Evolutionary conservation across 140 eudicot species (phyloP).

Genomic region (Senecio squalidus): DNA sequence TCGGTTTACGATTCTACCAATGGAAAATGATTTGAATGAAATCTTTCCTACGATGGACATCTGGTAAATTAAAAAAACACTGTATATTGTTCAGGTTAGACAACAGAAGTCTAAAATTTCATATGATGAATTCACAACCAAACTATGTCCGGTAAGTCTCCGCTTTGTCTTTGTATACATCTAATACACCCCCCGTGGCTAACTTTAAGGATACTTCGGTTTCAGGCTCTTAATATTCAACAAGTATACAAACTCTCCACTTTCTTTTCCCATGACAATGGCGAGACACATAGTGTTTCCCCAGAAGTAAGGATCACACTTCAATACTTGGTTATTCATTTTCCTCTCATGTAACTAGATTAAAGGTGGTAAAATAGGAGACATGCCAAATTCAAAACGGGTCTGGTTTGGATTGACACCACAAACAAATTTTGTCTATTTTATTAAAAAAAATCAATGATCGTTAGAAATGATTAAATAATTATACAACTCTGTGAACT

Average conservation of each 20-base stretch:
- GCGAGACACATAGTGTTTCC: conserved; percentile 36
- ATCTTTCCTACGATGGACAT: background rate
- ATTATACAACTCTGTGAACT: background rate
- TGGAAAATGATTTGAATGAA: background rate
- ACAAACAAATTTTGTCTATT: too few species aligned
- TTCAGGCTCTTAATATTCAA: conserved; percentile 71
- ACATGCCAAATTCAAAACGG: background rate
- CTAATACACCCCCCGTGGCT: background rate
- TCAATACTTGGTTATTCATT: background rate
- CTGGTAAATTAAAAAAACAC: background rate
- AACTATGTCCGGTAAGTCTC: conserved; percentile 81
- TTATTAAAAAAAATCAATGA: too few species aligned
- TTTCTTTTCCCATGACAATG: conserved; percentile 37
- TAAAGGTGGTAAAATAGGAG: background rate
- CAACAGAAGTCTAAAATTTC: conserved; percentile 60
- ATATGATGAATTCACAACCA: conserved; percentile 67
- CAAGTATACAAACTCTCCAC: conserved; percentile 75
- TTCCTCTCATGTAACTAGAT: background rate
- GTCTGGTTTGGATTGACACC: background rate
- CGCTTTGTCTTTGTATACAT: background rate
- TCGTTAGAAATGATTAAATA: background rate
- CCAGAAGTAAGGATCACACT: conserved; percentile 49
- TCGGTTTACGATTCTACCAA: background rate
- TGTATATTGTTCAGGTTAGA: conserved; percentile 46
- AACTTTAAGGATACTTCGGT: conserved; percentile 14